A percentile compares a stretch with the other conserved stretches of the same genome.
Conservation (phyloP, 2,329 filamentous ascomycete genomes). For the Chaetothyriales sp. region DNA sequence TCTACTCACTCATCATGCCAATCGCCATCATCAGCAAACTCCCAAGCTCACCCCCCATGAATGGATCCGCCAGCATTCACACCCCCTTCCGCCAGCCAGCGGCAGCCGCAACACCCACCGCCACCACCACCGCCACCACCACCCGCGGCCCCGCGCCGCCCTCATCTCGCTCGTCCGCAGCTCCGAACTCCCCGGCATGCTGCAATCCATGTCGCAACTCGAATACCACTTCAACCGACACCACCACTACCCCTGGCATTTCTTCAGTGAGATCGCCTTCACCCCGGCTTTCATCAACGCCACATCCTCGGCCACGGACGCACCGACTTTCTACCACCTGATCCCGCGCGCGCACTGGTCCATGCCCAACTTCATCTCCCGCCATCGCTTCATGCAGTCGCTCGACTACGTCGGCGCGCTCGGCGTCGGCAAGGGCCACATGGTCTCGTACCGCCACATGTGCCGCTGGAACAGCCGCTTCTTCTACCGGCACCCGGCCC, state of each 20-base stretch:
- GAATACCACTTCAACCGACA: conserved; percentile 24
- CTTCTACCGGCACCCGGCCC: conserved; percentile 29
- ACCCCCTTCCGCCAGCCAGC: too few relatives aligned
- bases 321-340: conserved; percentile 22
- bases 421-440: conserved; percentile 24
- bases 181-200: conserved; percentile 22
- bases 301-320: conserved; percentile 20
- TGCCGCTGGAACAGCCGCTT: conserved; percentile 28
- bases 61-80: background rate
- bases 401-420: conserved; percentile 24
- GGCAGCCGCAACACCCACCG: background rate
- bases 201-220: conserved; percentile 24
- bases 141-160: conserved; percentile 19
- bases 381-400: conserved; percentile 21
- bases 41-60: background rate
- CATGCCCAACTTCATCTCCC: conserved; percentile 20
- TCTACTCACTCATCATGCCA: background rate
- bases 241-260: conserved; percentile 25
- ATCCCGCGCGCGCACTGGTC: conserved; percentile 23
- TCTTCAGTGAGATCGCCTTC: conserved; percentile 26
- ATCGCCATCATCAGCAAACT: background rate
- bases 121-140: background rate
- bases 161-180: conserved; percentile 25
- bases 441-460: conserved; percentile 28
- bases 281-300: conserved; percentile 23